Conservation (phyloP, 495 filamentous ascomycete species). For the Acidomyces sp. region DNA sequence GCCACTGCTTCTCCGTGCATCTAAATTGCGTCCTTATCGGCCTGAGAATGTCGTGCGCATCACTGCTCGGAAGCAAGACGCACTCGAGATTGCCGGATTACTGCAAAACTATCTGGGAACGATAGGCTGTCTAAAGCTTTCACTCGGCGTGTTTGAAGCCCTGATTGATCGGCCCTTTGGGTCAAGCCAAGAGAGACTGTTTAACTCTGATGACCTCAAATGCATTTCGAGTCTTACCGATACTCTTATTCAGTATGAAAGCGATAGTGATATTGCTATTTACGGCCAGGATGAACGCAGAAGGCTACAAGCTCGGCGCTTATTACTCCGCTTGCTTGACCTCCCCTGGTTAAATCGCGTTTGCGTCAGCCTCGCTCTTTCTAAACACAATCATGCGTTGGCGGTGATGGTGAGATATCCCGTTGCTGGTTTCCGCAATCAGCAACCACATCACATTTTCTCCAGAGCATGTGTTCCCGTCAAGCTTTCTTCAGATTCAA, state of each 20-base stretch:
- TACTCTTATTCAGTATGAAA: conserved; percentile 2
- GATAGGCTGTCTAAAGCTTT: not conserved
- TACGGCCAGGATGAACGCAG: not conserved
- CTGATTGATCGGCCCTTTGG: conserved; percentile 2
- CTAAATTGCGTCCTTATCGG: conserved; percentile 2
- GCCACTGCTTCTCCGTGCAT: conserved; percentile 6
- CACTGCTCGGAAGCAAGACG: conserved; percentile 12
- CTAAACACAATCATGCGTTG: not conserved
- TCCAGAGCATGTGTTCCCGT: too few relatives aligned
- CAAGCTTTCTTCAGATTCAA: too few relatives aligned
- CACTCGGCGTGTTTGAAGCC: conserved; percentile 6
- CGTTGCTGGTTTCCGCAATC: too few relatives aligned
- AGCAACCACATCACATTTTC: too few relatives aligned
- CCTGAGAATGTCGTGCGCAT: conserved; percentile 14
- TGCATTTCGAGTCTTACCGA: conserved; percentile 2
- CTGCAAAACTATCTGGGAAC: conserved; percentile 1
- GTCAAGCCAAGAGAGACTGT: conserved; percentile 1
- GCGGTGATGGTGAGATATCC: too few relatives aligned
- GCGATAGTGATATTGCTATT: not conserved
- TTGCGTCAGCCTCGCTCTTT: not conserved
- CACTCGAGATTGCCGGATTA: conserved; percentile 4
- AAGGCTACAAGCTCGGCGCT: conserved; percentile 1
- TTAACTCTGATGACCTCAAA: conserved; percentile 4
- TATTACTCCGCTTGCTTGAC: conserved; percentile 10
- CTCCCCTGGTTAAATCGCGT: not conserved